Base-by-base conservation (phyloP, 495 filamentous ascomycete species). In the Annulohypoxylon bovei region DNA sequence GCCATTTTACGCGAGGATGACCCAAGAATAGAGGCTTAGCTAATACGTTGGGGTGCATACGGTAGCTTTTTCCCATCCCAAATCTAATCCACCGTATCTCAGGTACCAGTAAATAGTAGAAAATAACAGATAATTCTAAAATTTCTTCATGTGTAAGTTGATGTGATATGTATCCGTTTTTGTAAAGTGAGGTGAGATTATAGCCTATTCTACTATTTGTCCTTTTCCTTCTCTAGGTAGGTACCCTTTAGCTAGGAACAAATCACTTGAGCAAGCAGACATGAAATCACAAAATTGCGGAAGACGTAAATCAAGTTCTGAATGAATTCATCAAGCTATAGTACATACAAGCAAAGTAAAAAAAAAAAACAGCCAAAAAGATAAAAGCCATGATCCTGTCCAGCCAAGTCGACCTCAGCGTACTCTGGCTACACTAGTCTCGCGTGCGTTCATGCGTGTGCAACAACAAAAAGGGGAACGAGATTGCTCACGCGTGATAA, bases 1-100 rank as follows among this genome's bases (percentile, higher is more conserved):
- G 44, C 22, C 44, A 27, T 23, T 49, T 49, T 49, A 49, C 44
- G 44, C 22, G 22, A 49, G 44, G 44, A 49, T 14, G 44, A 49
- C 4, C 44, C 7, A 27, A 49, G 20, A 46, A 25, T 23, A 46
- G 16, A 25, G 20, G 8, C 23, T 49, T 49, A n/a, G n/a, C n/a
- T n/a, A 27, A 49, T 49, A 27, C 7, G 11, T 49, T 42, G 39
- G n/a, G 39, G 39, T 16, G 39, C 39, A 20, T 20, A 42, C n/a
- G n/a, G n/a, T 20, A 18, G 18, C 16, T 23, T 25, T 25, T 23
- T 16, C 18, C 18, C 2, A 11, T 47, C 9, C 23, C 3, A 3
- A 3, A n/a, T n/a, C n/a, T n/a, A n/a, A 50, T 53, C 27, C 28
- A 28, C 49, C 49, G 27, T 20, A 23, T n/a, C 22, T n/a, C 22